A percentile compares a stretch with the other conserved stretches of the same genome.
Evolutionary conservation across 2,329 filamentous ascomycete species (phyloP).

Genomic region (Phoma herbarum): DNA sequence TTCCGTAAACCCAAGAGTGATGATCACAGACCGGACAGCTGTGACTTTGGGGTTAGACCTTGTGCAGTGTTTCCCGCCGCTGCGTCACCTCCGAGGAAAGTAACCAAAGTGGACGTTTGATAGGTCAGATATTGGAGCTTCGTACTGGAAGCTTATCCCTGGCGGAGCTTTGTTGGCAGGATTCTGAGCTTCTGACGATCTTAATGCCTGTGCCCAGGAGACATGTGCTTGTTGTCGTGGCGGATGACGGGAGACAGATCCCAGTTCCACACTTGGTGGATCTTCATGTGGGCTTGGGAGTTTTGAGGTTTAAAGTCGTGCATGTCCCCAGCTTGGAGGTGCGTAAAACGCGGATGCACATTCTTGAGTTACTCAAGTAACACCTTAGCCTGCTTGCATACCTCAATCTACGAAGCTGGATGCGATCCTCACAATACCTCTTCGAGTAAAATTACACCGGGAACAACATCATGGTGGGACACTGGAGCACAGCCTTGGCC

Average conservation of each 20-base stretch:
- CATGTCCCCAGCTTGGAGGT: slow-evolving; percentile 17
- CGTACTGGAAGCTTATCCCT: slow-evolving; percentile 27
- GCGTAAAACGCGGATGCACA: slow-evolving; percentile 15
- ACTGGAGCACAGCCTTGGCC: slow-evolving; percentile 35
- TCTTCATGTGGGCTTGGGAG: slow-evolving; percentile 12
- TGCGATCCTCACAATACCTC: slow-evolving; percentile 19
- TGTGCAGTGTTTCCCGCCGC: slow-evolving; percentile 18
- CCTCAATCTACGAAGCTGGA: slow-evolving; percentile 17
- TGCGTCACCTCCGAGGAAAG: slow-evolving; percentile 36
- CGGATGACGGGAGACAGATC: slow-evolving; percentile 13
- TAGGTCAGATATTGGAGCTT: slow-evolving; percentile 19
- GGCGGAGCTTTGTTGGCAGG: slow-evolving; percentile 30
- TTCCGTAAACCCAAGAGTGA: slow-evolving; percentile 4
- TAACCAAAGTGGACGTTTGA: slow-evolving; percentile 24
- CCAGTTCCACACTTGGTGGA: slow-evolving; percentile 14
- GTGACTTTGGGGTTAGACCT: slow-evolving; percentile 9
- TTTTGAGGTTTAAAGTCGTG: slow-evolving; percentile 20
- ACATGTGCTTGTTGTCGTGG: slow-evolving; percentile 20
- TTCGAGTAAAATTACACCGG: slow-evolving; percentile 18
- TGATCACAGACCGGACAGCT: slow-evolving; percentile 10
- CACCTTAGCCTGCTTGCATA: slow-evolving; percentile 12
- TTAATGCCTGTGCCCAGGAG: slow-evolving; percentile 7
- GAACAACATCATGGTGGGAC: slow-evolving; percentile 37
- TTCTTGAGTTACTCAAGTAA: slow-evolving; percentile 22
- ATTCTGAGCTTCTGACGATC: slow-evolving; percentile 18